phyloP scores from a whole-genome alignment of 768 basidiomycete genomes.

The Punctularia strigosozonata region DNA sequence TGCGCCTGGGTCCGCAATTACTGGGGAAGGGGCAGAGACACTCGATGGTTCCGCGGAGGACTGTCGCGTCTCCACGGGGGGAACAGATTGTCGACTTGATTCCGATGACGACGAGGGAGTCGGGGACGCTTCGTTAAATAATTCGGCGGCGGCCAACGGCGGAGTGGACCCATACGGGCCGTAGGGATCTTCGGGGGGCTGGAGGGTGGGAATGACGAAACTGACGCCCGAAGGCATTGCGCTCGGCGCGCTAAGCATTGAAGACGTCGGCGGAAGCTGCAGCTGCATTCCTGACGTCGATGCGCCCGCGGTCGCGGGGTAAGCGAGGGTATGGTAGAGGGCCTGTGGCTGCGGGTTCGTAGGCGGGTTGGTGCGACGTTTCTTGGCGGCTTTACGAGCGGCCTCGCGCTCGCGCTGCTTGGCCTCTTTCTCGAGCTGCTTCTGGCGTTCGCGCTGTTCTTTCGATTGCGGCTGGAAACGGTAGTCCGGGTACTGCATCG shows the following conservation, averaged over 20 bases:
- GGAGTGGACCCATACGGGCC: too few species aligned
- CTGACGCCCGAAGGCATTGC: background rate
- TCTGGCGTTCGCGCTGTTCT: slow-evolving; percentile 7
- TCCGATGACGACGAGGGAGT: too few species aligned
- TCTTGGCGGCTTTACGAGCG: background rate
- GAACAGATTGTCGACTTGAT: too few species aligned
- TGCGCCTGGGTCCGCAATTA: too few species aligned
- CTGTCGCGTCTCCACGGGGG: too few species aligned
- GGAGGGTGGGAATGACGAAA: background rate
- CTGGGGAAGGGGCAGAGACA: too few species aligned
- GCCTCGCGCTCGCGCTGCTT: slow-evolving; percentile 6
- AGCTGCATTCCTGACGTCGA: too few species aligned
- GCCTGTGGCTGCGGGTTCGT: too few species aligned
- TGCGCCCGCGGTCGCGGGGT: background rate
- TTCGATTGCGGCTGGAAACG: slow-evolving; percentile 15
- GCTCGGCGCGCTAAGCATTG: background rate
- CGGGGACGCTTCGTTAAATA: too few species aligned
- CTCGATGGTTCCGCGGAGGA: too few species aligned
- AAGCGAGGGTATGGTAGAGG: too few species aligned
- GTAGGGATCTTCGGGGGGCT: background rate
- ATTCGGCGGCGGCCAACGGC: too few species aligned
- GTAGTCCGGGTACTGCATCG: slow-evolving; percentile 13
- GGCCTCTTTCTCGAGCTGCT: slow-evolving; percentile 5
- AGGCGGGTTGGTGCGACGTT: background rate
- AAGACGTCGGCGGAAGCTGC: background rate